Conservation (phyloP, 768 basidiomycete species). For the Kwoniella europaea region DNA sequence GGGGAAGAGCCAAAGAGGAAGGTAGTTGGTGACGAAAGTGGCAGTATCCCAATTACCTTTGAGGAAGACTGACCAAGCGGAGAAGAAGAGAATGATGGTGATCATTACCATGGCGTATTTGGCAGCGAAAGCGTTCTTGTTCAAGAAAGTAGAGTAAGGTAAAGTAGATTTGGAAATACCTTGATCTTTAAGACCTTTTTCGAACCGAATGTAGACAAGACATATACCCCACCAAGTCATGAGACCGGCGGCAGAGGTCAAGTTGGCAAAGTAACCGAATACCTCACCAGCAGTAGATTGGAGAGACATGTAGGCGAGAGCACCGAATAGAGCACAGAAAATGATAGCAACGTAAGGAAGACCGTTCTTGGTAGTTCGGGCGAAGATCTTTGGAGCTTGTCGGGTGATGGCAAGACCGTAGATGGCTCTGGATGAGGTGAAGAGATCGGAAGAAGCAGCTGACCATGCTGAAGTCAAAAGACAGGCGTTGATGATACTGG, state of each 20-base stretch:
- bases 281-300: constrained; percentile 70
- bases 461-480: constrained; percentile 91
- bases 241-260: constrained; percentile 65
- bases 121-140: constrained; percentile 61
- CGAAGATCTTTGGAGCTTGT: constrained; percentile 82
- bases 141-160: constrained; percentile 69
- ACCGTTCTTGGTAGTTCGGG: constrained; percentile 70
- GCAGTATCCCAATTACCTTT: constrained; percentile 64
- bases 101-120: constrained; percentile 57
- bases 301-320: constrained; percentile 77
- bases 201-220: constrained; percentile 80
- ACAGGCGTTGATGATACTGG: constrained; percentile 68
- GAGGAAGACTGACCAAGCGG: constrained; percentile 63
- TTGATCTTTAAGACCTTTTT: constrained; percentile 78
- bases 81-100: constrained; percentile 57
- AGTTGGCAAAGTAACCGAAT: constrained; percentile 76
- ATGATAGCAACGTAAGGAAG: constrained; percentile 75
- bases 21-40: constrained; percentile 82
- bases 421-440: constrained; percentile 76
- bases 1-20: constrained; percentile 65
- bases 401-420: constrained; percentile 80
- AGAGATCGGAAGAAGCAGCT: constrained; percentile 84
- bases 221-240: constrained; percentile 82
- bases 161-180: constrained; percentile 73
- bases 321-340: constrained; percentile 68